Evolutionary conservation across 2,329 filamentous ascomycete species (phyloP).

Genomic region (Cyphellophora attinorum): DNA sequence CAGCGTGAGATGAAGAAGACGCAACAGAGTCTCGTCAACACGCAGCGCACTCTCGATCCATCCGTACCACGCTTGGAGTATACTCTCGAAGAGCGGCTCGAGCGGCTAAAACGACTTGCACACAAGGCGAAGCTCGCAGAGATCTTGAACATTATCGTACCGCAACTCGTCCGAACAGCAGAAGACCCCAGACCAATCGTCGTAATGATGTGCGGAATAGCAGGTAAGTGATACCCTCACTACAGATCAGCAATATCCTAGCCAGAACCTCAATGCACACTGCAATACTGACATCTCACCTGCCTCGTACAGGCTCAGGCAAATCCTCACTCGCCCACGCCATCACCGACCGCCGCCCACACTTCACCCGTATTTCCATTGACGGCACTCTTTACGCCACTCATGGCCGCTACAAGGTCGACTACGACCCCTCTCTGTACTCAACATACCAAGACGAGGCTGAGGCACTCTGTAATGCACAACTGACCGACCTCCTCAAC

Average conservation of each 20-base stretch:
- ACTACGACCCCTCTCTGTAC: slow-evolving; percentile 2
- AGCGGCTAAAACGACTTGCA: too few relatives aligned
- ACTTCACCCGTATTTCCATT: slow-evolving; percentile 6
- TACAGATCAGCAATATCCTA: not conserved
- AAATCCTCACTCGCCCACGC: slow-evolving; percentile 5
- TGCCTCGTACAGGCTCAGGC: slow-evolving; percentile 2
- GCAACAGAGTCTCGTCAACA: too few relatives aligned
- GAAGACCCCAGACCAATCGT: slow-evolving; percentile 5
- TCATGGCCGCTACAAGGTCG: slow-evolving; percentile 5
- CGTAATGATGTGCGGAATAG: slow-evolving; percentile 7
- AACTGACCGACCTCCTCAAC: not conserved
- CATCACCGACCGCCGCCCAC: not conserved
- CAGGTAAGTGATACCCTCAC: slow-evolving; percentile 1
- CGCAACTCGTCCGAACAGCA: not conserved
- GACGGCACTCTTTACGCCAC: slow-evolving; percentile 3
- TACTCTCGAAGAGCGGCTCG: too few relatives aligned
- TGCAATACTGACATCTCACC: not conserved
- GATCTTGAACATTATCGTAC: too few relatives aligned
- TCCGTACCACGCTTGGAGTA: too few relatives aligned
- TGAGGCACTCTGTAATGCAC: slow-evolving; percentile 2
- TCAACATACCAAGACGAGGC: slow-evolving; percentile 3
- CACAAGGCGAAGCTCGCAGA: too few relatives aligned
- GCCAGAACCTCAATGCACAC: not conserved
- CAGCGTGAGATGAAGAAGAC: too few relatives aligned
- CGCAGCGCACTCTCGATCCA: too few relatives aligned